Percentiles rank a stretch among this genome's conserved stretches.
Evolutionary conservation across 176 grass and related monocot species (phyloP).

Genomic region (Chloris gayana): DNA sequence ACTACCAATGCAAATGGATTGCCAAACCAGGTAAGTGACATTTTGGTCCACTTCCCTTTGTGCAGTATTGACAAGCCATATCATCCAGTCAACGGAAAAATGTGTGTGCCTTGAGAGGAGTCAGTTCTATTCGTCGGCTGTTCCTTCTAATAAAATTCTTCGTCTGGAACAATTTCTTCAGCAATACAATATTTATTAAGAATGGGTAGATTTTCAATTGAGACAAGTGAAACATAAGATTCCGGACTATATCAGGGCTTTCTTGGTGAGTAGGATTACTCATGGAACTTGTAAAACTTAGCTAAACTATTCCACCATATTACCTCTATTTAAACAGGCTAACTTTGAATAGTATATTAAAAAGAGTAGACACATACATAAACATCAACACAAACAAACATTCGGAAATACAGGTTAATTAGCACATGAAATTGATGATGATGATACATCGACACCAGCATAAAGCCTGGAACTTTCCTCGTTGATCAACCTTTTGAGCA

Average conservation of each 20-base stretch:
- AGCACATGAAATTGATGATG: slow-evolving; percentile 24
- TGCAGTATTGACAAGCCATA: not conserved
- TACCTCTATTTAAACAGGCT: not conserved
- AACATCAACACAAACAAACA: not conserved
- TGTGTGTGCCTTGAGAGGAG: not conserved
- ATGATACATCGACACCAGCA: not conserved
- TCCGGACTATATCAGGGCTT: not conserved
- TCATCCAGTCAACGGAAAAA: slow-evolving; percentile 21
- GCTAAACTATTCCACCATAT: not conserved
- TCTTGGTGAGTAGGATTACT: not conserved
- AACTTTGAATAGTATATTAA: not conserved
- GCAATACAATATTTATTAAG: not conserved
- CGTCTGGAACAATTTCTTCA: too few species aligned
- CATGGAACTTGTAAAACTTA: not conserved
- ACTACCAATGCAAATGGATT: slow-evolving; percentile 2
- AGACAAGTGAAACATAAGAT: not conserved
- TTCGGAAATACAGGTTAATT: not conserved
- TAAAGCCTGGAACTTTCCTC: slow-evolving; percentile 6
- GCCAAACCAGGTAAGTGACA: not conserved
- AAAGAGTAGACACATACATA: not conserved
- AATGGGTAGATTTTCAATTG: not conserved
- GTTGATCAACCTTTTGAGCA: not conserved
- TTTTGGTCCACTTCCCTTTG: not conserved
- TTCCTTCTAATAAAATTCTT: too few species aligned
- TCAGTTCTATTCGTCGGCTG: too few species aligned